Conservation (phyloP, 345 rosid species). For the Schrenkiella parvula region DNA sequence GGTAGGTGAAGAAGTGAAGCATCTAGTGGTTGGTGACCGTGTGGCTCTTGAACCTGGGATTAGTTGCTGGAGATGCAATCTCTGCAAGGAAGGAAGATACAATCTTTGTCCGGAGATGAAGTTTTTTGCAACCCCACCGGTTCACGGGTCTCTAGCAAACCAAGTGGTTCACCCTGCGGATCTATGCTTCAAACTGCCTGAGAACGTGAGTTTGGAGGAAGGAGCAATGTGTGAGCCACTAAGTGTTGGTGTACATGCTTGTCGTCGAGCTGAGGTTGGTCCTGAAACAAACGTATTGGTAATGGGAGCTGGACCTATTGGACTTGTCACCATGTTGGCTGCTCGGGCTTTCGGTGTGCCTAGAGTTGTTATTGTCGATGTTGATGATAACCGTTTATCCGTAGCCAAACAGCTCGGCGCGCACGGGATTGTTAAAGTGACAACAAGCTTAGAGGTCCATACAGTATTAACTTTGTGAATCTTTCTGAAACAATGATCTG, state of each 20-base stretch:
- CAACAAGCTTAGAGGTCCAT: constrained; percentile 57
- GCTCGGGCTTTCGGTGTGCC: constrained; percentile 94
- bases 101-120: constrained; percentile 93
- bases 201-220: constrained; percentile 88
- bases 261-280: constrained; percentile 74
- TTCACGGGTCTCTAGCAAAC: constrained; percentile 87
- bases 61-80: constrained; percentile 70
- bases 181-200: constrained; percentile 84
- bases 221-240: constrained; percentile 98
- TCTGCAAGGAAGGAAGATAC: constrained; percentile 75
- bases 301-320: constrained; percentile 93
- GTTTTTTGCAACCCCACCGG: constrained; percentile 88
- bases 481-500: background rate
- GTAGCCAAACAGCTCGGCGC: constrained; percentile 79
- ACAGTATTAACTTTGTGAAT: background rate
- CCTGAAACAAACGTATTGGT: constrained; percentile 69
- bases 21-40: constrained; percentile 63
- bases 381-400: constrained; percentile 64
- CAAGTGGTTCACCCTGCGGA: constrained; percentile 94
- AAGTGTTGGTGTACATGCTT: constrained; percentile 92
- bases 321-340: constrained; percentile 81
- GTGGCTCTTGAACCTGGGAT: constrained; percentile 94
- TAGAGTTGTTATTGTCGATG: constrained; percentile 67
- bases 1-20: constrained; percentile 72
- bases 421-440: constrained; percentile 58